These are phyloP conservation scores for Sorghum bicolor DNA, from an alignment of 176 grass and related monocot species.

Conservation along the genomic window DNA sequence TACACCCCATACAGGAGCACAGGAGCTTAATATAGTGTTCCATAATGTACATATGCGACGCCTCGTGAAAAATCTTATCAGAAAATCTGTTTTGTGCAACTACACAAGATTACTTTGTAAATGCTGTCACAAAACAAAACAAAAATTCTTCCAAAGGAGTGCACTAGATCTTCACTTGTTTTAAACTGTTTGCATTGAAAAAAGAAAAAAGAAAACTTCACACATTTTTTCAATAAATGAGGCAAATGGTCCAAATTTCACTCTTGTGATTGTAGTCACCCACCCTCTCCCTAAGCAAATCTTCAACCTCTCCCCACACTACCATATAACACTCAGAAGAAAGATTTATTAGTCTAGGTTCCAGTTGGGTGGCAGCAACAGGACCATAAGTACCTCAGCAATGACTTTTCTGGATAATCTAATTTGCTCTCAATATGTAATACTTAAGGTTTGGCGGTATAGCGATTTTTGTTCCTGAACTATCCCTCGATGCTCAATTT, in stretches of 20 bases:
- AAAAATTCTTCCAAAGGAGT: background rate
- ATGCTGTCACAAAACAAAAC: background rate
- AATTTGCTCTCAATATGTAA: background rate
- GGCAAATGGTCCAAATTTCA: background rate
- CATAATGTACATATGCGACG: background rate
- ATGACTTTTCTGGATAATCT: background rate
- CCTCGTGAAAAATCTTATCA: background rate
- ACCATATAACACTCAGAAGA: background rate
- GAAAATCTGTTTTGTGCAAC: background rate
- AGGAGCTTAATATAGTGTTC: slow-evolving; percentile 1
- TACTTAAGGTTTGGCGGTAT: too few species aligned
- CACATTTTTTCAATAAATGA: background rate
- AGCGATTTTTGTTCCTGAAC: too few species aligned
- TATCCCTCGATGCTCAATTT: too few species aligned
- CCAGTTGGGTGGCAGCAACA: background rate
- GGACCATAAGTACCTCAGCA: background rate
- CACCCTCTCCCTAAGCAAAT: background rate
- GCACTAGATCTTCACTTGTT: background rate
- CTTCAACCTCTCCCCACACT: background rate
- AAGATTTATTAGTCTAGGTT: background rate
- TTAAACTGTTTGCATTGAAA: background rate
- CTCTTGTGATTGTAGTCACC: background rate
- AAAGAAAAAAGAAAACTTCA: background rate
- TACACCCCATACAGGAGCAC: background rate
- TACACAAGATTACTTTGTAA: background rate